These are phyloP conservation scores for Calonectria fujianensis DNA, from an alignment of 2,329 filamentous ascomycete genomes.

Conservation along the genomic window DNA sequence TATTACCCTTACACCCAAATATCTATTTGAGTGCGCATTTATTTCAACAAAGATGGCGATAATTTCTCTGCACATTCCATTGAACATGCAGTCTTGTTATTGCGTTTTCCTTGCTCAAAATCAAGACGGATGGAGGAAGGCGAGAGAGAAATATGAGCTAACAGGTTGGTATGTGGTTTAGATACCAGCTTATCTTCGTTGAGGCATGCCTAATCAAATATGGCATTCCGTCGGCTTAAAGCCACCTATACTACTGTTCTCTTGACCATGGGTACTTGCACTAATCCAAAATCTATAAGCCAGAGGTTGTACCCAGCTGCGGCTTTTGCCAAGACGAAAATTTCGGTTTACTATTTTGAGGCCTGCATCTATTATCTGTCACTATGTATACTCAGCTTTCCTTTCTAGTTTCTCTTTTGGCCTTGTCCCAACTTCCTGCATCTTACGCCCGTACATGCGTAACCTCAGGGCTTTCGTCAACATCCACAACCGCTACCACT, in stretches of 20 bases:
- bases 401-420: not conserved
- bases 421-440: not conserved
- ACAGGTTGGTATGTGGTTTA: no score
- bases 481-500: not conserved
- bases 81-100: no score
- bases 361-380: not conserved
- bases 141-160: no score
- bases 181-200: no score
- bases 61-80: no score
- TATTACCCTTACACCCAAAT: no score
- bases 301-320: not conserved
- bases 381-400: not conserved
- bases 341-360: not conserved
- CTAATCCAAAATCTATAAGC: not conserved
- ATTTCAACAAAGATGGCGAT: no score
- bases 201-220: not conserved
- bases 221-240: not conserved
- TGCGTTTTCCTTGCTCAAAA: no score
- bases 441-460: not conserved
- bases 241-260: not conserved
- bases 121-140: no score
- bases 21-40: no score
- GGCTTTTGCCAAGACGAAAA: not conserved
- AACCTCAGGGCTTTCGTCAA: not conserved
- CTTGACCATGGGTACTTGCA: no score